A percentile compares a stretch with the other conserved stretches of the same genome.
These are phyloP conservation scores for Colletotrichum spinosum DNA, from an alignment of 2,329 filamentous ascomycete genomes.

Conservation along the genomic window DNA sequence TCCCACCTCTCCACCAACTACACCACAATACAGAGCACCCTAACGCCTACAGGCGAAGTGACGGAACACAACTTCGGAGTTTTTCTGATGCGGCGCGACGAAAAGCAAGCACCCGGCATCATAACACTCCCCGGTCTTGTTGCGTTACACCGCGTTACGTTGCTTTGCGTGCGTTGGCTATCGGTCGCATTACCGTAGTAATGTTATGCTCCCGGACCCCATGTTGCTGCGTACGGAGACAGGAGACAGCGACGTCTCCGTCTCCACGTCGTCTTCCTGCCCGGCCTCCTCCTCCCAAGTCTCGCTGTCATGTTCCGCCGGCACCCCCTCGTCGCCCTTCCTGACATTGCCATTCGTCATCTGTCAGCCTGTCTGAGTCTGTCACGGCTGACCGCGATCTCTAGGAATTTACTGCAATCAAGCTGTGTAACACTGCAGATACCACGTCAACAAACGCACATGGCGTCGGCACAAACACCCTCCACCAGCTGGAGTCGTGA, in stretches of 20 bases:
- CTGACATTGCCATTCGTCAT: neutral
- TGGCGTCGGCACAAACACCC: constrained; percentile 12
- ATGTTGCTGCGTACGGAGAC: no score
- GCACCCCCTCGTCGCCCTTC: constrained; percentile 27
- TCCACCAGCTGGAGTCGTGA: neutral
- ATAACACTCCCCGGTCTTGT: constrained; percentile 1
- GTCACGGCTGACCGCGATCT: constrained; percentile 17
- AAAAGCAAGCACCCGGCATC: constrained; percentile 22
- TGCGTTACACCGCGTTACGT: constrained; percentile 17
- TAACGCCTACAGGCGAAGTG: no score
- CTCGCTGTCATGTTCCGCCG: neutral
- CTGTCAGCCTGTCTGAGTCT: constrained; percentile 25
- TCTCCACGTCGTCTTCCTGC: constrained; percentile 13
- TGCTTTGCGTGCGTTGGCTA: neutral
- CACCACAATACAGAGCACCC: no score
- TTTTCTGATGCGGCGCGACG: constrained; percentile 32
- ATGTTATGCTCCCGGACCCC: constrained; percentile 3
- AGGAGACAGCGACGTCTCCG: neutral
- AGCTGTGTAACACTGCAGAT: constrained; percentile 19
- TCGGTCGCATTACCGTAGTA: neutral
- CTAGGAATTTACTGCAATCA: constrained; percentile 33
- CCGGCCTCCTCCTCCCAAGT: constrained; percentile 4
- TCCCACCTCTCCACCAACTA: no score
- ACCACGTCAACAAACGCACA: constrained; percentile 28
- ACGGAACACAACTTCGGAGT: constrained; percentile 18